Evolutionary conservation across 2,329 filamentous ascomycete species (phyloP).

Genomic region (Phyllosticta citribraziliensis): DNA sequence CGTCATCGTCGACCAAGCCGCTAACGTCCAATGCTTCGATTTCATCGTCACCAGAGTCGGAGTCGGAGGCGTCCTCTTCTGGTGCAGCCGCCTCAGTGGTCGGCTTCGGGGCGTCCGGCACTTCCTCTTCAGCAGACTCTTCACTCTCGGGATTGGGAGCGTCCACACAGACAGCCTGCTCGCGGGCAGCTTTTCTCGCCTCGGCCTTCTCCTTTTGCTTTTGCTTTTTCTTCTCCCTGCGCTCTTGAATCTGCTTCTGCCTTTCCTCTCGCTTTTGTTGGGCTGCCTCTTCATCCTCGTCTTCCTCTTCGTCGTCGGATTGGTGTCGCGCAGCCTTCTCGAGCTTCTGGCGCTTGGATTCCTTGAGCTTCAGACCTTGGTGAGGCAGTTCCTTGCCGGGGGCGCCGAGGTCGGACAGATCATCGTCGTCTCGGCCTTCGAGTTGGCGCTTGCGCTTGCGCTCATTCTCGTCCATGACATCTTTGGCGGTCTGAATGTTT

Average conservation of each 20-base stretch:
- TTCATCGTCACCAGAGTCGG: slow-evolving; percentile 21
- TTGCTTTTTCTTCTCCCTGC: slow-evolving; percentile 29
- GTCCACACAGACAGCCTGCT: slow-evolving; percentile 6
- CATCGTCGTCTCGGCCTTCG: slow-evolving; percentile 42
- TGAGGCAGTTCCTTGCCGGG: slow-evolving; percentile 28
- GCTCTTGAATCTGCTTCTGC: slow-evolving; percentile 37
- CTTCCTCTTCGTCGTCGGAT: slow-evolving; percentile 10
- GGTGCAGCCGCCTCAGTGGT: slow-evolving; percentile 12
- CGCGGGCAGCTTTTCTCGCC: slow-evolving; percentile 24
- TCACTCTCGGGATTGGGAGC: slow-evolving; percentile 15
- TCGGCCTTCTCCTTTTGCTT: slow-evolving; percentile 17
- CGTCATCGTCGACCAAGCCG: slow-evolving; percentile 23
- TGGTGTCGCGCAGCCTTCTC: slow-evolving; percentile 12
- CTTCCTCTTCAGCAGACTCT: slow-evolving; percentile 12
- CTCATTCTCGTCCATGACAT: slow-evolving; percentile 80
- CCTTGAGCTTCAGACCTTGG: slow-evolving; percentile 26
- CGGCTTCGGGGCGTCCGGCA: slow-evolving; percentile 15
- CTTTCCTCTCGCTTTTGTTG: slow-evolving; percentile 32
- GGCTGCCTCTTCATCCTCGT: slow-evolving; percentile 26
- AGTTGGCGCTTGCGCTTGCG: slow-evolving; percentile 64
- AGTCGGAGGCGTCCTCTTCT: slow-evolving; percentile 21
- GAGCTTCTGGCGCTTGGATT: slow-evolving; percentile 35
- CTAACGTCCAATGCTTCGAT: slow-evolving; percentile 27
- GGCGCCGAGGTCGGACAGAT: slow-evolving; percentile 25
- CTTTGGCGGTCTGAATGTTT: slow-evolving; percentile 81